These are phyloP conservation scores for Polyplosphaeria fusca DNA, from an alignment of 495 filamentous ascomycete genomes.

Conservation along the genomic window DNA sequence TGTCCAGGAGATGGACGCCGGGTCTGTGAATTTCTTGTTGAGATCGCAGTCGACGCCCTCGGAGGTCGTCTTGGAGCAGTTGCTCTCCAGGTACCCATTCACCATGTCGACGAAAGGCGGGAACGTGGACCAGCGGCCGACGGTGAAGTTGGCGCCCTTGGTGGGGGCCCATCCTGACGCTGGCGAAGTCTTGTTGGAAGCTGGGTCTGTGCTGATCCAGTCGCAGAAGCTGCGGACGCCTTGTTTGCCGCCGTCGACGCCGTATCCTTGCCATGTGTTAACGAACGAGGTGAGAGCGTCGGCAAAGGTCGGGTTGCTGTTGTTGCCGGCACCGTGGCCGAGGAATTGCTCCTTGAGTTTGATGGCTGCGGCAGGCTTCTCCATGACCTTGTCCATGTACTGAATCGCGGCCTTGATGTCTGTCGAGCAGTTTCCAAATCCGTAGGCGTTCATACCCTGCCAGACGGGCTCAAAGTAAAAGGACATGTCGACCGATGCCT, in stretches of 20 bases:
- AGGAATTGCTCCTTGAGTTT: constrained; percentile 52
- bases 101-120: constrained; percentile 44
- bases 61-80: constrained; percentile 37
- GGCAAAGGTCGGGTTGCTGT: constrained; percentile 52
- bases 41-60: constrained; percentile 43
- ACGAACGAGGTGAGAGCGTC: constrained; percentile 45
- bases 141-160: constrained; percentile 45
- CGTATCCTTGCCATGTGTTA: constrained; percentile 49
- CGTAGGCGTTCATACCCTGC: constrained; percentile 51
- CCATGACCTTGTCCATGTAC: constrained; percentile 50
- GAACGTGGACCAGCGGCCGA: constrained; percentile 50
- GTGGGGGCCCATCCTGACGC: constrained; percentile 44
- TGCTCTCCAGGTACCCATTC: constrained; percentile 44
- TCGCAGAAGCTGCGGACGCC: constrained; percentile 49
- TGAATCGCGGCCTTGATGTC: constrained; percentile 52
- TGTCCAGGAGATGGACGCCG: constrained; percentile 50
- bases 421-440: constrained; percentile 52
- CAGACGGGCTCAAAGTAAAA: constrained; percentile 56
- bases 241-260: constrained; percentile 44
- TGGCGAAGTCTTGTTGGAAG: constrained; percentile 27
- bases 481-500: constrained; percentile 57
- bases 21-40: constrained; percentile 39
- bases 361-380: constrained; percentile 38
- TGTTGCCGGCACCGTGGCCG: constrained; percentile 48
- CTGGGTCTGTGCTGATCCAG: constrained; percentile 43